Evolutionary conservation across 202 grass and related monocot species (phyloP), one percentile per base, ranked within the genome.

Genomic region (Schoenoplectus tabernaemontani): DNA sequence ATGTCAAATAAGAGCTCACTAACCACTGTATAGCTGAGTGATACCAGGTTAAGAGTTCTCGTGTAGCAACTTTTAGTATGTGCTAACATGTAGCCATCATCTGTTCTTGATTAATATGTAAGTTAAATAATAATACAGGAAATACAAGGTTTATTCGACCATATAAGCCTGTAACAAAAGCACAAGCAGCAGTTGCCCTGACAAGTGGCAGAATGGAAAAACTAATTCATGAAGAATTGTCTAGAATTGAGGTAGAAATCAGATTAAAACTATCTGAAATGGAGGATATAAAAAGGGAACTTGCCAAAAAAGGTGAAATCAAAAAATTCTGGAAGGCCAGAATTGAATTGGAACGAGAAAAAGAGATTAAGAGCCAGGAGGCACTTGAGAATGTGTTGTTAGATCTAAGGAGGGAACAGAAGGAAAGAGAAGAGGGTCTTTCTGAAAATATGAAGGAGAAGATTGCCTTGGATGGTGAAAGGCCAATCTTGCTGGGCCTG

Each of bases 131-230:
- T 81, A 84, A 30, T 19, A 48, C 87, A 99, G 91, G 96, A 84
- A 98, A 99, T 60, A 90, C 89, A 30, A 99, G 96, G 81, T 85
- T 88, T 54, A 92, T 99, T 83, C 91, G 87, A 87, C 96, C 90
- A 59, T 78, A 88, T 78, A 99, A 85, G 79, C 90, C 90, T 83
- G 92, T 95, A 66, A 99, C 88, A 56, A 99, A 89, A 88, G 96
- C 88, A 57, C 95, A 98, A 82, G 91, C 83, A 64, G 95, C 95
- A 38, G 89, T 91, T 82, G 89, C 90, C 48, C 61, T 99, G 44
- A 91, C 84, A 67, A 86, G 81, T 88, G 96, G 96, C 60, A 82
- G 90, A 85, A 99, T 93, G 86, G 86, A 87, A 81, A 87, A 92
- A 46, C 77, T 76, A 84, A 85, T 95, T 77, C 63, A 33, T 19